Evolutionary conservation across 306 rosid genomes (phyloP).

Genomic region (Cicer cuneatum): DNA sequence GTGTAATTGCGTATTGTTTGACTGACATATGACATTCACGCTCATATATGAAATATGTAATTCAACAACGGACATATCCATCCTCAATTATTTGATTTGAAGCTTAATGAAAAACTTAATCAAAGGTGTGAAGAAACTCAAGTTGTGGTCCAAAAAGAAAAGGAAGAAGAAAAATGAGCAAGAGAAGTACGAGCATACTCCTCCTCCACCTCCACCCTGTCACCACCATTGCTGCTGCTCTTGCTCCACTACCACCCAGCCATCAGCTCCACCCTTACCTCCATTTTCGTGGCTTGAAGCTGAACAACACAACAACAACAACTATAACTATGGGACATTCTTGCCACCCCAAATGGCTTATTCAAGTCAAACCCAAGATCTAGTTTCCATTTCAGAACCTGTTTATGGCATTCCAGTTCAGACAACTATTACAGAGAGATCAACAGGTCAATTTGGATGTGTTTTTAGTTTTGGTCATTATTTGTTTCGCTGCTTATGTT

Average conservation of each 20-base stretch:
- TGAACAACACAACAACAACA: background rate
- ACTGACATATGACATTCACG: background rate
- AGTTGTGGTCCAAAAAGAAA: constrained; percentile 65
- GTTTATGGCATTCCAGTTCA: constrained; percentile 62
- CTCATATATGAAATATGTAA: background rate
- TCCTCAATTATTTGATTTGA: background rate
- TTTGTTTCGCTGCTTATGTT: constrained; percentile 60
- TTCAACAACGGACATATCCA: background rate
- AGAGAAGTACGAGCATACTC: constrained; percentile 26
- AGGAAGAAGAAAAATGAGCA: constrained; percentile 42
- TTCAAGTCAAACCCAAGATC: constrained; percentile 45
- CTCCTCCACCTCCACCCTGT: constrained; percentile 35
- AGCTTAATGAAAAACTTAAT: constrained; percentile 51
- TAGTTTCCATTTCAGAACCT: constrained; percentile 51
- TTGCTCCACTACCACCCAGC: constrained; percentile 46
- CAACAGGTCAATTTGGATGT: constrained; percentile 45
- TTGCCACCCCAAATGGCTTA: background rate
- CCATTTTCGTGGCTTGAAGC: constrained; percentile 57
- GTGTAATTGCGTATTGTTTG: background rate
- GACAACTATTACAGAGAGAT: constrained; percentile 28
- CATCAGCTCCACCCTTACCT: constrained; percentile 82
- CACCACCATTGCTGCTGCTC: constrained; percentile 39
- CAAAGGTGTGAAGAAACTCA: constrained; percentile 68
- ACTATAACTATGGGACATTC: constrained; percentile 47
- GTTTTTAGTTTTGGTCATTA: constrained; percentile 46